Percentiles rank a stretch among this genome's conserved stretches.
Conservation (phyloP, 208 protist genomes). For the Crithidia acanthocephali region DNA sequence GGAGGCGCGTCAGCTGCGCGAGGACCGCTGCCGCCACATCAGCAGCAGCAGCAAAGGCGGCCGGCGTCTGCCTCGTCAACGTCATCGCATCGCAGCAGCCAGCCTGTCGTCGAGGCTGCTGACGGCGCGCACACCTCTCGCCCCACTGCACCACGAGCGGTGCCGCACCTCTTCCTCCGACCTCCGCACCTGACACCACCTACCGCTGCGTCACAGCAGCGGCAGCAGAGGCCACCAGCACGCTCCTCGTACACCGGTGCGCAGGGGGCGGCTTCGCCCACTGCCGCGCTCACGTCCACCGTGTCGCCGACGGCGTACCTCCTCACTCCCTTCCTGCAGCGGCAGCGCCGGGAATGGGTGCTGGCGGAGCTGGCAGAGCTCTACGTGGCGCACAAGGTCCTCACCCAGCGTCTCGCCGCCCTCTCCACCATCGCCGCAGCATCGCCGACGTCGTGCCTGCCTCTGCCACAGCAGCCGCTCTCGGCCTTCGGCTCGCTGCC, state of each 20-base stretch:
- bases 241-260: no score
- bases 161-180: neutral
- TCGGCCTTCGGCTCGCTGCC: neutral
- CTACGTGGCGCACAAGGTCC: slow-evolving; percentile 3
- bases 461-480: neutral
- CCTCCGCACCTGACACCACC: neutral
- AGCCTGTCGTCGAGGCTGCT: neutral
- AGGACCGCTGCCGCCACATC: neutral
- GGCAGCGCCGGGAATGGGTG: slow-evolving; percentile 14
- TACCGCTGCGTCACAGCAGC: no score
- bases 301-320: neutral
- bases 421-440: neutral
- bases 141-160: neutral
- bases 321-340: neutral
- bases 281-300: no score
- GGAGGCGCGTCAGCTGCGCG: neutral
- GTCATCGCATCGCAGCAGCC: neutral
- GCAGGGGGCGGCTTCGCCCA: no score
- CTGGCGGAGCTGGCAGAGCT: slow-evolving; percentile 15
- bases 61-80: neutral
- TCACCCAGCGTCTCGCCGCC: slow-evolving; percentile 10
- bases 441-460: neutral
- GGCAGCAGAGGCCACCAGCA: no score
- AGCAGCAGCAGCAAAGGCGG: neutral
- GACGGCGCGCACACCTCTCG: neutral